These are phyloP conservation scores for Rheum nobile DNA, from an alignment of 148 eudicot genomes.

Conservation along the genomic window DNA sequence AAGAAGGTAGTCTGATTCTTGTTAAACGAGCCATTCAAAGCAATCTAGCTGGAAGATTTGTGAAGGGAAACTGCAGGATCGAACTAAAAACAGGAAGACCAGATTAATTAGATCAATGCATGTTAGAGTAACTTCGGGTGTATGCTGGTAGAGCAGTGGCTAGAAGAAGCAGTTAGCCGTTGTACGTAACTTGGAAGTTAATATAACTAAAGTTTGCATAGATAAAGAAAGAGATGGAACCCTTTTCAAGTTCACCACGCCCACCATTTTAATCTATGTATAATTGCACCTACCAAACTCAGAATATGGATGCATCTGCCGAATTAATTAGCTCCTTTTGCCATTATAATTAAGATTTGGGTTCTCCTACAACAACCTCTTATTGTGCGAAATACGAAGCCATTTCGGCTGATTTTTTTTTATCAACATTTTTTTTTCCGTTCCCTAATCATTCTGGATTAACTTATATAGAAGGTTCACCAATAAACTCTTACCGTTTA, in stretches of 20 bases:
- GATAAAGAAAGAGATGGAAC: background rate
- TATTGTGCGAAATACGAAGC: too few relatives aligned
- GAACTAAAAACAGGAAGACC: background rate
- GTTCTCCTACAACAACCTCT: too few relatives aligned
- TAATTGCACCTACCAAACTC: background rate
- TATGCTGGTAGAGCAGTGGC: background rate
- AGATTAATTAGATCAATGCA: background rate
- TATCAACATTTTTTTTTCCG: too few relatives aligned
- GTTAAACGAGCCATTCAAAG: background rate
- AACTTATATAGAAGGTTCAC: too few relatives aligned
- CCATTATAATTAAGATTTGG: too few relatives aligned
- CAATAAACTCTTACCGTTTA: too few relatives aligned
- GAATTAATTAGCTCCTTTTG: background rate
- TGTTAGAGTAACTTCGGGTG: background rate
- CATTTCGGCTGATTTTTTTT: too few relatives aligned
- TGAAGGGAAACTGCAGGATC: background rate
- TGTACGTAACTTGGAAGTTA: background rate
- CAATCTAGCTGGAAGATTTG: background rate
- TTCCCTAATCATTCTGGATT: too few relatives aligned
- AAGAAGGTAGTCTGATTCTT: background rate
- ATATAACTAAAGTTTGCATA: background rate
- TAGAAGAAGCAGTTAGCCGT: too few relatives aligned
- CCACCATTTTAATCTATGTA: background rate
- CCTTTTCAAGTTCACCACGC: background rate
- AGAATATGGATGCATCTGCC: background rate